These are phyloP conservation scores for Strobilomyces confusus DNA, from an alignment of 768 basidiomycete species.

Conservation along the genomic window DNA sequence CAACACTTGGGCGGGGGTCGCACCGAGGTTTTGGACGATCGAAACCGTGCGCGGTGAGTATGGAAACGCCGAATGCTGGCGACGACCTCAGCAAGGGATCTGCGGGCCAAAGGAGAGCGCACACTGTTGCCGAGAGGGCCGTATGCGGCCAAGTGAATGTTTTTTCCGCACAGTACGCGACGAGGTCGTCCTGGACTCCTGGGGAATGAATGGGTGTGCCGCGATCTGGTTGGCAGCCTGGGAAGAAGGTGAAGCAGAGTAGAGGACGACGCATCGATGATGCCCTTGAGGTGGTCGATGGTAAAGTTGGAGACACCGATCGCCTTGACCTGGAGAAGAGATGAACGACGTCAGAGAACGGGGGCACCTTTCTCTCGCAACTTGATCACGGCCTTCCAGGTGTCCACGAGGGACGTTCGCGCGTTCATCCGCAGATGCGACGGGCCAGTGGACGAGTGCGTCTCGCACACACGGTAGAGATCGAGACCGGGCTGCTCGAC, in stretches of 20 bases:
- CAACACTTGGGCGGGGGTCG: conserved; percentile 76
- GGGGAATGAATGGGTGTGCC: conserved; percentile 75
- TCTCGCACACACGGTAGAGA: conserved; percentile 56
- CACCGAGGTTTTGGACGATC: conserved; percentile 59
- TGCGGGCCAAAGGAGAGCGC: conserved; percentile 16
- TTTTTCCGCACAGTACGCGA: conserved; percentile 65
- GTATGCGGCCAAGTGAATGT: conserved; percentile 69
- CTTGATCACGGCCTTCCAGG: conserved; percentile 77
- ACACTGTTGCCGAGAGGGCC: conserved; percentile 79
- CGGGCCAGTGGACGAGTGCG: conserved; percentile 70
- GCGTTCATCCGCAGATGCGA: conserved; percentile 55
- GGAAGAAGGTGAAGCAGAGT: not conserved
- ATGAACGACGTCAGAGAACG: not conserved
- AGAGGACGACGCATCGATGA: conserved; percentile 44
- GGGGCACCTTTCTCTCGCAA: conserved; percentile 62
- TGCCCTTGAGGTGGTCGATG: conserved; percentile 56
- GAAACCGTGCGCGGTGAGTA: conserved; percentile 63
- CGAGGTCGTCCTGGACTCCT: conserved; percentile 71
- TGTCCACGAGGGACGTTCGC: conserved; percentile 63
- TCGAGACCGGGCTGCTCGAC: conserved; percentile 65
- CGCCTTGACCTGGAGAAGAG: conserved; percentile 46
- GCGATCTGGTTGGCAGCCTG: conserved; percentile 77
- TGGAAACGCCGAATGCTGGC: conserved; percentile 56
- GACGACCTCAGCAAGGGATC: not conserved
- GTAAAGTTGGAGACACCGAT: conserved; percentile 86